Conservation (phyloP, 805 yeast species). For the Clavispora carvajalis region DNA sequence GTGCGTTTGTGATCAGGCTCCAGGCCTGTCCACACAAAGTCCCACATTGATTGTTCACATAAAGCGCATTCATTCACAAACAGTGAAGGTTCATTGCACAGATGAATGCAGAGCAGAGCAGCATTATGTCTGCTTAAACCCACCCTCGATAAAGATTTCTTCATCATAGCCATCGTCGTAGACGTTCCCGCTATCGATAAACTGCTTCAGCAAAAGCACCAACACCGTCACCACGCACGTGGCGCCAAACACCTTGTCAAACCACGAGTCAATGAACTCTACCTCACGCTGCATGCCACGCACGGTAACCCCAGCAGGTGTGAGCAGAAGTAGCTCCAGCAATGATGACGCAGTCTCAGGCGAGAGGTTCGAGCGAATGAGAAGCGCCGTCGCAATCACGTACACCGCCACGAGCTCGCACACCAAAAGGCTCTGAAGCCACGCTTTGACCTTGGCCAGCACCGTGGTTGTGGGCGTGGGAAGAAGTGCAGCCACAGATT, state of each 20-base stretch:
- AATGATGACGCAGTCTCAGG: conserved; percentile 38
- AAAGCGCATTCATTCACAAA: too few species aligned
- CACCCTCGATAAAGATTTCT: conserved; percentile 27
- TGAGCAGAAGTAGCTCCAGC: conserved; percentile 32
- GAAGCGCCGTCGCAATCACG: conserved; percentile 46
- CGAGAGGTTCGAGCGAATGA: conserved; percentile 46
- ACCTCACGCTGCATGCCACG: conserved; percentile 29
- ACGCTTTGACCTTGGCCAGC: conserved; percentile 14
- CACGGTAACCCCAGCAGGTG: conserved; percentile 15
- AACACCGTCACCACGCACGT: conserved; percentile 33
- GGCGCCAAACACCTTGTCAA: conserved; percentile 45
- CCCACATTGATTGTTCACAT: too few species aligned
- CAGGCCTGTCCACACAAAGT: too few species aligned
- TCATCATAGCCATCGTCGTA: conserved; percentile 27
- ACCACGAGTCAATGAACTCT: conserved; percentile 47
- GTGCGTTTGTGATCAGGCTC: too few species aligned
- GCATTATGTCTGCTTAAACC: conserved; percentile 6
- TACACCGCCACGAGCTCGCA: conserved; percentile 47
- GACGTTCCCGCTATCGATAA: conserved; percentile 12
- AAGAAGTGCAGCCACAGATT: conserved; percentile 39
- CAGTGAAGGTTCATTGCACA: too few species aligned
- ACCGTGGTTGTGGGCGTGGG: conserved; percentile 18
- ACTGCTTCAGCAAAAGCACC: conserved; percentile 17
- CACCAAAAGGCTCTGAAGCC: conserved; percentile 35
- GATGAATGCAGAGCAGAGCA: too few species aligned